Evolutionary conservation across 768 basidiomycete genomes (phyloP), one percentile per base, ranked within the genome.

Genomic region (Lactarius quietus): DNA sequence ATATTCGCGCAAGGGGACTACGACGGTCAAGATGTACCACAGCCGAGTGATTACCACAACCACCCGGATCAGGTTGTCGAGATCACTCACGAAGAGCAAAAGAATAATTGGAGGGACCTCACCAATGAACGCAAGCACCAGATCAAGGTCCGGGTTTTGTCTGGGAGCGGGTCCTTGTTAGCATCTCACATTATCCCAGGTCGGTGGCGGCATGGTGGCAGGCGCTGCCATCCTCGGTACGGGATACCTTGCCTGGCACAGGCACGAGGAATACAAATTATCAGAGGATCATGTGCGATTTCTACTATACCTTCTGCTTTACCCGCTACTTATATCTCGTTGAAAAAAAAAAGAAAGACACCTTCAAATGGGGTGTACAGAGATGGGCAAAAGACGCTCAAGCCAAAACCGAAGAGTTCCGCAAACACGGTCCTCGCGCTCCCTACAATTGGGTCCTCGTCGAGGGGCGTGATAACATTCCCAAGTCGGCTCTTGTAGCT

Each of bases 371-470:
- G 85, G 81, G 78, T 60, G 68, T 75, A 7, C 73, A 76, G 63
- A 78, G 78, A 36, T 91, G 90, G 89, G 51, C 84, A 26, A 67
- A 76, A 8, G 87, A 86, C 0, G 86, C 88, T 6, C 78, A 82
- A 68, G 63, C 54, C n/a, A 84, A 85, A 65, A 84, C 86, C 14
- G 73, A 78, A 7, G 74, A 79, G 12, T 88, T 79, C 77, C 73
- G 78, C 69, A 70, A 71, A 15, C 73, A 80, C 26, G 82, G 81
- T 0, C 79, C 80, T 26, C 72, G 73, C 0, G 78, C 72, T 1
- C 85, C 87, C 3, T 78, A 80, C 17, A 83, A 83, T 26, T 92
- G 90, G 90, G 69, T 89, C 41, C 78, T 86, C 57, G 82, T 78
- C 45, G 76, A 84, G 48, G 87, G 87, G 58, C 84, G 77, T 70